Base-by-base conservation (phyloP, 805 yeast genomes). In the Grigorovia yakushimaensis region DNA sequence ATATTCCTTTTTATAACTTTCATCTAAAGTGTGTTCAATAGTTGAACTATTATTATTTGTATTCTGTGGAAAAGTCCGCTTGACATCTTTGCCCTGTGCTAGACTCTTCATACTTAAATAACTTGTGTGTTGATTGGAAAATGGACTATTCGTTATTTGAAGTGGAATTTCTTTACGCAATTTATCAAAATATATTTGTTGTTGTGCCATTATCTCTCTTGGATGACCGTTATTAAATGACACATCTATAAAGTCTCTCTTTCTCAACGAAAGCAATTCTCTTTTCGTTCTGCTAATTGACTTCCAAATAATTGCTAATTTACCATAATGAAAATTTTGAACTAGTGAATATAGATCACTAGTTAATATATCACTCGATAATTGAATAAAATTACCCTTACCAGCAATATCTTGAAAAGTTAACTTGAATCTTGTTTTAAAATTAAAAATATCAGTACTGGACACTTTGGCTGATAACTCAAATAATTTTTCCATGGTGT, bases 341-440 rank as follows among this genome's bases (percentile, higher is more conserved):
- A 64, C 58, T 21, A 65, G 47, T 8, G 51, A 47, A 24, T 67
- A 71, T 23, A 72, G 51, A 48, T 71, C 72, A 1, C 68, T 57
- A 0, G 74, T 70, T 15, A 72, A 47, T 1, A 70, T 65, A 24
- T 68, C 72, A 42, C 61, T 64, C 0, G 72, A 61, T n/a, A 59
- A 47, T 40, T 61, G 63, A 43, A 60, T 56, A 4, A 67, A 64
- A 35, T 65, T 61, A 6, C 66, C 64, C 47, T 66, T 67, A 20
- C 74, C 71, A 35, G 73, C 68, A 6, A 77, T 71, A 58, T 86
- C 93, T 55, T 81, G 84, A 21, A 85, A 84, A 0, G 88, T 81
- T 18, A 78, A 74, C 56, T 83, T 84, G 35, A 86, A 84, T 30
- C 77, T 87, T 52, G 77, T 79, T 41, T 81, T 80, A 43, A 82